phyloP scores from a whole-genome alignment of 306 rosid genomes.

The Castanospermum australe region DNA sequence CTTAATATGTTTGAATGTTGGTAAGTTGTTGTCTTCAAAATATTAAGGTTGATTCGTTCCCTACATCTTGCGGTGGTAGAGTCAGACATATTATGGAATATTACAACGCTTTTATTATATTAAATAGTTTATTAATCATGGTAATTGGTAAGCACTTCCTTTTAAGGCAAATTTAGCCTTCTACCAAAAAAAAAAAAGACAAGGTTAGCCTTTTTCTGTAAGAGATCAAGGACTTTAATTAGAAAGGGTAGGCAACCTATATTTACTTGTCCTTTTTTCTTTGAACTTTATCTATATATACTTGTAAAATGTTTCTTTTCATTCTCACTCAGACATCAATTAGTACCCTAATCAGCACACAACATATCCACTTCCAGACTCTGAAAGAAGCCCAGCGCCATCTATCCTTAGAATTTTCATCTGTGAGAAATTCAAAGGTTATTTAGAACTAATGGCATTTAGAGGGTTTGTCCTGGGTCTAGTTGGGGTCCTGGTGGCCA shows the following conservation, averaged over 20 bases:
- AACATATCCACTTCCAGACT: neutral
- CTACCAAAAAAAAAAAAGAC: too few species aligned
- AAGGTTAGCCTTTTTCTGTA: neutral
- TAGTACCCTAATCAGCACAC: neutral
- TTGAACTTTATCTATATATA: conserved; percentile 14
- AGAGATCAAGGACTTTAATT: neutral
- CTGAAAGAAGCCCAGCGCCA: neutral
- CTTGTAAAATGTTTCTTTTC: neutral
- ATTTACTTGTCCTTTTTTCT: conserved; percentile 27
- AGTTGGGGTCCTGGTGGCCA: conserved; percentile 33
- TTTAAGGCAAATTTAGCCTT: neutral
- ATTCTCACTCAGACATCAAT: neutral
- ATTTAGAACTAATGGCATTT: conserved; percentile 33
- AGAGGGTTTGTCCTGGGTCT: conserved; percentile 29
- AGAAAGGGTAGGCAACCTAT: conserved; percentile 55
- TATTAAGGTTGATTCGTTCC: neutral
- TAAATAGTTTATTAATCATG: neutral
- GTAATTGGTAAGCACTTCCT: neutral
- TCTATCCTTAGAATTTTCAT: neutral
- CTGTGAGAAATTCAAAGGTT: neutral
- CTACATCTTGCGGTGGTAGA: neutral
- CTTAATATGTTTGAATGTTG: neutral
- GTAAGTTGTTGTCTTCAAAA: too few species aligned
- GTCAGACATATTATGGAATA: neutral
- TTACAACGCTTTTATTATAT: neutral